Conservation (phyloP, 257 asterid genomes). For the Nicotiana attenuata region DNA sequence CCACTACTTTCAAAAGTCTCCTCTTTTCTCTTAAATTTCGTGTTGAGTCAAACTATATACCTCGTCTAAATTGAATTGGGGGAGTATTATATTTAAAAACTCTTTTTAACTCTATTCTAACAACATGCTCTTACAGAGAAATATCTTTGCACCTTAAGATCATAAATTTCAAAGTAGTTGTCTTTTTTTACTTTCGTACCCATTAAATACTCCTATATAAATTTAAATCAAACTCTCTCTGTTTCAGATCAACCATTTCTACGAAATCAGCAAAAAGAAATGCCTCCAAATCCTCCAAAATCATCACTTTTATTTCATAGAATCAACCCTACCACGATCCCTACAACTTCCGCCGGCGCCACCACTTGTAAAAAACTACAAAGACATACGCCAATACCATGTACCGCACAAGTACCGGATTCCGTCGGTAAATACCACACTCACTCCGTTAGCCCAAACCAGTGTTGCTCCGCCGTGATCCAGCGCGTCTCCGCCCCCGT, state of each 20-base stretch:
- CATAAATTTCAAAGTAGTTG: not conserved
- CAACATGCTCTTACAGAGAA: no score
- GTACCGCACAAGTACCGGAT: constrained; percentile 48
- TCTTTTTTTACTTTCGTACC: not conserved
- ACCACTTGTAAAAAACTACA: constrained; percentile 18
- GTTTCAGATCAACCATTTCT: not conserved
- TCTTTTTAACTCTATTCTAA: not conserved
- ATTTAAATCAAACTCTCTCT: not conserved
- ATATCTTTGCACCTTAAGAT: no score
- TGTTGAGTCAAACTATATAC: no score
- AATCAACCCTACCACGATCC: constrained; percentile 22
- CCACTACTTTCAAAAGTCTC: no score
- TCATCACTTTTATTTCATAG: constrained; percentile 59
- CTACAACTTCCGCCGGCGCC: constrained; percentile 36
- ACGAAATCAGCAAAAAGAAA: constrained; percentile 13
- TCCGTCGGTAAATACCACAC: constrained; percentile 50
- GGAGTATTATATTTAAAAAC: no score
- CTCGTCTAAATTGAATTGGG: no score
- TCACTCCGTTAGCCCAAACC: constrained; percentile 52
- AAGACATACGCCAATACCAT: constrained; percentile 15
- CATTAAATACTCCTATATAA: no score
- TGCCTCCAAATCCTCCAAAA: constrained; percentile 48
- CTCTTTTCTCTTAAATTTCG: no score
- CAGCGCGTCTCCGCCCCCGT: constrained; percentile 68
- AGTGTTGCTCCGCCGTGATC: constrained; percentile 79